Evolutionary conservation across 805 yeast species (phyloP), one percentile per base, ranked within the genome.

Genomic region (Saccharomyces jurei): DNA sequence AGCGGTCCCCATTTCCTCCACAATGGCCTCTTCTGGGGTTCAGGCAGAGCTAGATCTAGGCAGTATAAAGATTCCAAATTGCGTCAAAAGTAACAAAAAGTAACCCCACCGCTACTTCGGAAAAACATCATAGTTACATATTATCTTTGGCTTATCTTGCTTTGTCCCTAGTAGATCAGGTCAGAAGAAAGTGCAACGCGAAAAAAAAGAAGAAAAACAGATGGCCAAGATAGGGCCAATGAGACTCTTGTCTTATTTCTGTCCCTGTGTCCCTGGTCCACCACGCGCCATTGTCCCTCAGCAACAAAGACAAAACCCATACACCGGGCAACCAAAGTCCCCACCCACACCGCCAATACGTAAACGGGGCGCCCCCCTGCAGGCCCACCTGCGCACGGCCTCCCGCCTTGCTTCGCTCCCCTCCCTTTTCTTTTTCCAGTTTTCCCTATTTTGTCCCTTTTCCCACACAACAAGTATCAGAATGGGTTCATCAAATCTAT

Each of bases 301-400:
- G 44, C 8, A 10, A 21, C 25, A 21, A 17, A 31, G 4, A 4
- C 6, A 41, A 17, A 21, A 32, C 51, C 27, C 51, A 27, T 11
- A 30, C 50, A 25, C 51, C 46, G 46, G 46, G 29, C 51, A n/a
- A 30, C 50, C 41, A 30, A 25, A 28, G 29, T 48, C 48, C 29
- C 44, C 44, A 36, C 44, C 44, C 44, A 36, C 25, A 36, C 44
- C 44, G 25, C 44, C 44, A 36, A 17, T 36, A 36, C 44, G 44
- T 36, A 36, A 36, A 36, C 44, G 44, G 44, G 44, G 44, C 44
- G 25, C 44, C 44, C 36, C 36, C 44, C 44, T 36, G 44, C 44
- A 36, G 44, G 25, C 44, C 44, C 44, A 9, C 44, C 25, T 36
- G 44, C 44, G 44, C 44, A 9, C 21, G 44, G 44, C 44, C 44